A percentile compares a stretch with the other conserved stretches of the same genome.
phyloP scores from a whole-genome alignment of 2,329 filamentous ascomycete species.

The Botryotinia convoluta region DNA sequence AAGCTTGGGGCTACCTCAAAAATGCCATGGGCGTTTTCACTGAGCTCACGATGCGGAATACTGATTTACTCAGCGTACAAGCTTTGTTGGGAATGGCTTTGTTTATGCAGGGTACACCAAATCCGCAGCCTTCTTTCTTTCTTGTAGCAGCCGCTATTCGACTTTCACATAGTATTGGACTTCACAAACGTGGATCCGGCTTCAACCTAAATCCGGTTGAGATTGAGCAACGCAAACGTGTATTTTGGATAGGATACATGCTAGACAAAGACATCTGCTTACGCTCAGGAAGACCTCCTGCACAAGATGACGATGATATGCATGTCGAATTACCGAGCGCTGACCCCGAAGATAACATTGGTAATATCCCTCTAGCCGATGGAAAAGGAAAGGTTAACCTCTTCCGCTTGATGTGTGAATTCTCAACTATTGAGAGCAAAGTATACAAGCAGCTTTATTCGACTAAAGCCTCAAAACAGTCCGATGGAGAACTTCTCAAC shows the following conservation, averaged over 20 bases:
- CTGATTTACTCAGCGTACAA: constrained; percentile 91
- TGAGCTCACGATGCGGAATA: constrained; percentile 93
- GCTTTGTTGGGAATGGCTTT: constrained; percentile 89
- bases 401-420: constrained; percentile 88
- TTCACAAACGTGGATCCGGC: constrained; percentile 88
- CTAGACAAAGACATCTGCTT: constrained; percentile 73
- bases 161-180: constrained; percentile 86
- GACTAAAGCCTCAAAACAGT: constrained; percentile 85
- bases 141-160: constrained; percentile 88
- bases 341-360: constrained; percentile 86
- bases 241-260: constrained; percentile 76
- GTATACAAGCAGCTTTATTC: constrained; percentile 94
- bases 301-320: constrained; percentile 80
- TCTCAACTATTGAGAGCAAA: constrained; percentile 86
- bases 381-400: constrained; percentile 92
- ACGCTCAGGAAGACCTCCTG: constrained; percentile 67
- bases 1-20: constrained; percentile 93
- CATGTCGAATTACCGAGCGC: constrained; percentile 93
- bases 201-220: constrained; percentile 94
- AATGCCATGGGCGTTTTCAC: constrained; percentile 93
- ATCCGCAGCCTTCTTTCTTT: constrained; percentile 91
- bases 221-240: constrained; percentile 81
- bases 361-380: constrained; percentile 86
- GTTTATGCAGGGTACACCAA: constrained; percentile 94
- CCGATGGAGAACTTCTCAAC: constrained; percentile 88